Percentiles rank a stretch among this genome's conserved stretches.
These are phyloP conservation scores for Trypanosoma congolense DNA, from an alignment of 208 protist species.

Conservation along the genomic window DNA sequence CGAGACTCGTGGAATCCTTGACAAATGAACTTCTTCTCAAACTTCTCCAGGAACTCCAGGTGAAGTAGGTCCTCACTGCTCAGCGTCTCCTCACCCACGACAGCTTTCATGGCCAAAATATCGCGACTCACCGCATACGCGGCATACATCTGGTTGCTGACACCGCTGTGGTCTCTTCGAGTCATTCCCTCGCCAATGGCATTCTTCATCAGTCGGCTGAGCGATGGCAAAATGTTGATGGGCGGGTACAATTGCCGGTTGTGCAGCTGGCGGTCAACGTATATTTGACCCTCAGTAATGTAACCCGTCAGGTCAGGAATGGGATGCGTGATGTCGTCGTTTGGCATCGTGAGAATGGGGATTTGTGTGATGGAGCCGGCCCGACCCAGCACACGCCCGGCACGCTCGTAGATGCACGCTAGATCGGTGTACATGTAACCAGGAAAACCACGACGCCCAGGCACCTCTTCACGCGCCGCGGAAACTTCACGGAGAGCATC, in stretches of 20 bases:
- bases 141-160: constrained; percentile 99
- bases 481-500: constrained; percentile 99
- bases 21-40: constrained; percentile 98
- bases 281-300: constrained; percentile 99
- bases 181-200: constrained; percentile 99
- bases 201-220: constrained; percentile 99
- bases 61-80: constrained; percentile 98
- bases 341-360: constrained; percentile 99
- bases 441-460: constrained; percentile 99
- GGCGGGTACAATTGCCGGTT: constrained; percentile 99
- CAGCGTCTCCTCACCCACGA: constrained; percentile 99
- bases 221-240: constrained; percentile 99
- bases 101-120: constrained; percentile 99
- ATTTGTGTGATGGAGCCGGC: constrained; percentile 99
- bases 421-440: constrained; percentile 99
- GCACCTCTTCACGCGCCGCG: constrained; percentile 99
- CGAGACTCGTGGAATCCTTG: constrained; percentile 97
- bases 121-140: constrained; percentile 99
- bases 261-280: constrained; percentile 99
- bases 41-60: constrained; percentile 99
- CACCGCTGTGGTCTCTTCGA: constrained; percentile 96
- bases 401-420: constrained; percentile 99
- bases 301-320: constrained; percentile 99
- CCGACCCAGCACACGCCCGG: constrained; percentile 97
- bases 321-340: constrained; percentile 99